phyloP scores from a whole-genome alignment of 2,329 filamentous ascomycete species.

The Phoma sp. region DNA sequence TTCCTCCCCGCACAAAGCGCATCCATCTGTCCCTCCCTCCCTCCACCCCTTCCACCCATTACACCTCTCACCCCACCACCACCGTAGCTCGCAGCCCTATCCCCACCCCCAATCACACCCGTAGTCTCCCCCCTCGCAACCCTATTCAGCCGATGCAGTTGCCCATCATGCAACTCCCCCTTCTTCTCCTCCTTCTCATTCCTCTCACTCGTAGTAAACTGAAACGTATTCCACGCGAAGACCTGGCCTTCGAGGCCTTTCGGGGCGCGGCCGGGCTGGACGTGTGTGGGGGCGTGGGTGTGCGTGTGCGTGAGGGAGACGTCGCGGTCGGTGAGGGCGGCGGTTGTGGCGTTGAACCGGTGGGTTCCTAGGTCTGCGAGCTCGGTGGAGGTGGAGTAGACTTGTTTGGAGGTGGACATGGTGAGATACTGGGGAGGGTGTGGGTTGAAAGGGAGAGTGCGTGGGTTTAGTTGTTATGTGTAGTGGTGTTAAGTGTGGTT shows the following conservation, averaged over 20 bases:
- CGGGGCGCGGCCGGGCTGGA: slow-evolving; percentile 34
- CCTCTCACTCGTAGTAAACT: slow-evolving; percentile 34
- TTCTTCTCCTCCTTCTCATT: slow-evolving; percentile 41
- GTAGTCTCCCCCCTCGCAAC: too few species aligned
- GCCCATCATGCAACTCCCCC: slow-evolving; percentile 45
- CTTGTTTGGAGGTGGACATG: background rate
- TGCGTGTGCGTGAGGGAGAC: slow-evolving; percentile 29
- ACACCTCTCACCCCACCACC: background rate
- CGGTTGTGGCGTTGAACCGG: slow-evolving; percentile 42
- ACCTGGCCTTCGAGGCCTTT: slow-evolving; percentile 35
- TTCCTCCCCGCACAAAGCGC: slow-evolving; percentile 33
- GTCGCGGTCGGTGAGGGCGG: slow-evolving; percentile 41
- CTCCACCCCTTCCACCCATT: background rate
- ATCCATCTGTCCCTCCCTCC: slow-evolving; percentile 1
- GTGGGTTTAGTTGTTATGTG: background rate
- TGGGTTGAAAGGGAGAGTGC: too few species aligned
- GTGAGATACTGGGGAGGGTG: too few species aligned
- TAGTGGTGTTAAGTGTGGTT: background rate
- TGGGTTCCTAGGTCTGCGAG: slow-evolving; percentile 38
- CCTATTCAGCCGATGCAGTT: slow-evolving; percentile 44
- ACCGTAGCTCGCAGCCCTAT: slow-evolving; percentile 1
- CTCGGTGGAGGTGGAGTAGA: slow-evolving; percentile 25
- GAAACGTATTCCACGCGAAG: slow-evolving; percentile 41
- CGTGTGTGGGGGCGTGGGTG: slow-evolving; percentile 18
- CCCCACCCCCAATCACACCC: too few species aligned